phyloP scores from a whole-genome alignment of 106 monocot genomes.

The Platanthera zijinensis region DNA sequence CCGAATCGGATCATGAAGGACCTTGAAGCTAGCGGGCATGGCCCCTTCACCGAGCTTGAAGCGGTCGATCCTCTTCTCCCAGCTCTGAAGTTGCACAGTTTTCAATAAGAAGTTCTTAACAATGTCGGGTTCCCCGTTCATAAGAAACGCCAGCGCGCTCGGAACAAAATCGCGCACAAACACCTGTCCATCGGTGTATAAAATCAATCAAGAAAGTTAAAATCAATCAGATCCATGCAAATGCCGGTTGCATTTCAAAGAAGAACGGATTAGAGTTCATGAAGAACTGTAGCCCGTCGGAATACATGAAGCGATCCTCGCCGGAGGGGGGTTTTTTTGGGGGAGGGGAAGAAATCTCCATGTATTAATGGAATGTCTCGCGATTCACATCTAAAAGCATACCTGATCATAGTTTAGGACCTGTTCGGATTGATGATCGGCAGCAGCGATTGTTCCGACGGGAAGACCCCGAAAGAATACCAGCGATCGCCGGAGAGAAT shows the following conservation, averaged over 20 bases:
- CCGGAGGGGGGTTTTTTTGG: too few species aligned
- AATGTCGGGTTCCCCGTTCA: conserved; percentile 59
- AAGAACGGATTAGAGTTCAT: too few species aligned
- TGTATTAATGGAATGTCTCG: too few species aligned
- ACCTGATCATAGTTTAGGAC: conserved; percentile 99
- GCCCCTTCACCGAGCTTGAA: conserved; percentile 63
- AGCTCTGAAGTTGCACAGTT: conserved; percentile 51
- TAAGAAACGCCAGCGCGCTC: conserved; percentile 54
- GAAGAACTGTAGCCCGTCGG: too few species aligned
- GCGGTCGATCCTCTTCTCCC: conserved; percentile 53
- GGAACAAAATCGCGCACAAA: conserved; percentile 62
- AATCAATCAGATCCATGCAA: neutral
- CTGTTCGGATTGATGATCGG: conserved; percentile 78
- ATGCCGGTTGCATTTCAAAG: too few species aligned
- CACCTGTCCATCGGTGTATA: neutral
- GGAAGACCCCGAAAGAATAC: conserved; percentile 71
- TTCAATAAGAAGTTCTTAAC: conserved; percentile 54
- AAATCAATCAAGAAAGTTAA: neutral
- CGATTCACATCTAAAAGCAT: neutral
- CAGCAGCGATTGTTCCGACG: conserved; percentile 84
- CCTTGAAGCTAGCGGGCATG: conserved; percentile 72
- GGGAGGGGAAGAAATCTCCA: too few species aligned
- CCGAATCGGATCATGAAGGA: conserved; percentile 44
- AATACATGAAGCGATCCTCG: too few species aligned
- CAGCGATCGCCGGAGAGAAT: conserved; percentile 60